A percentile compares a stretch with the other conserved stretches of the same genome.
Conservation (phyloP, 164 flowering plant species). For the Vitis rupestris region DNA sequence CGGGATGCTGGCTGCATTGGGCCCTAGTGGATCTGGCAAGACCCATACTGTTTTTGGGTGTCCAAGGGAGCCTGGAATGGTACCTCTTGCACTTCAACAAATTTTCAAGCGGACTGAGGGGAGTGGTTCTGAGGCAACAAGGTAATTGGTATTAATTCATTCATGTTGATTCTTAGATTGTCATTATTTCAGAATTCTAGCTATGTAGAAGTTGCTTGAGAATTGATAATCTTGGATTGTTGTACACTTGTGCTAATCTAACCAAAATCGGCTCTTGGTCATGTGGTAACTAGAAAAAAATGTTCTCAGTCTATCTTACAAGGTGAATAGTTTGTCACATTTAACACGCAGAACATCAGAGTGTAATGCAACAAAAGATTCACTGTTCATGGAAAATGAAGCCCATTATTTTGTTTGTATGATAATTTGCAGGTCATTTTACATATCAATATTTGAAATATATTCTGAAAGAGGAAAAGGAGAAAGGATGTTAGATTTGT, state of each 20-base stretch:
- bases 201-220: too few species aligned
- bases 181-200: too few species aligned
- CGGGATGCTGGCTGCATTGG: slow-evolving; percentile 80
- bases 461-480: slow-evolving; percentile 70
- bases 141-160: slow-evolving; percentile 28
- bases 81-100: slow-evolving; percentile 56
- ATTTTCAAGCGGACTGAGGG: slow-evolving; percentile 35
- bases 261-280: too few species aligned
- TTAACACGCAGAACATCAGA: too few species aligned
- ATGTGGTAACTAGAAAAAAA: too few species aligned
- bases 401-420: background rate
- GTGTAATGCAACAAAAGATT: too few species aligned
- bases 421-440: slow-evolving; percentile 45
- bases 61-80: slow-evolving; percentile 73
- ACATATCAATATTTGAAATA: slow-evolving; percentile 80
- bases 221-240: too few species aligned
- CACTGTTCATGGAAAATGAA: background rate
- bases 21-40: slow-evolving; percentile 94
- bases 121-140: slow-evolving; percentile 13
- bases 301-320: too few species aligned
- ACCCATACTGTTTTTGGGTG: slow-evolving; percentile 86
- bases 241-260: too few species aligned
- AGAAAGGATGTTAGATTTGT: slow-evolving; percentile 68
- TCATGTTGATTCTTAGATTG: too few species aligned
- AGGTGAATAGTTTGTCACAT: too few species aligned